Base-by-base conservation (phyloP, 345 rosid species). In the Aquilaria malaccensis region DNA sequence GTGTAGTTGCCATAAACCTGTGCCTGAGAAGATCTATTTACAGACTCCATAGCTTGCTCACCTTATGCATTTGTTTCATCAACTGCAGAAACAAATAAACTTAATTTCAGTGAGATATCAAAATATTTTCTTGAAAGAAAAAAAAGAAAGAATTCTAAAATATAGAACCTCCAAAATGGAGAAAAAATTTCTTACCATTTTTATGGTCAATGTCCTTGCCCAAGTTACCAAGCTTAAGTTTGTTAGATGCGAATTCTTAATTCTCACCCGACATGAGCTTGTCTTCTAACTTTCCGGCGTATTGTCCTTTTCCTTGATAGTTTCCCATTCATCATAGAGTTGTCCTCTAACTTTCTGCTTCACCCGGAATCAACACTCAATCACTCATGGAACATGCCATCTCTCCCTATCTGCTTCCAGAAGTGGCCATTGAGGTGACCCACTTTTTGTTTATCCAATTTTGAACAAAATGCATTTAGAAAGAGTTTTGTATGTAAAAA, bases 211-310 rank as follows among this genome's bases (percentile, higher is more conserved):
- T 59, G 52, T 69, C 80, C 72, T 71, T 70, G 33, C 66, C 79
- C 43, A 85, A 71, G 72, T 61, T 69, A 47, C 76, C 80, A 50
- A 73, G 65, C 76, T 79, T 86, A 33, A 74, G 72, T 62, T 81
- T 91, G 75, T 94, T 94, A 59, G 80, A 60, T 22, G 70, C 66
- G 31, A 77, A 64, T 56, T 85, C 85, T 61, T 69, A 72, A 62
- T 65, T 68, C 68, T 76, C 84, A 65, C 68, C 74, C 69, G 59
- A 60, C 58, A 47, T 60, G 55, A 48, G 45, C 67, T 81, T 75
- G 37, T 70, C 89, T 45, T 73, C 84, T 59, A 58, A 69, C 56
- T 79, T 66, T 57, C 71, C 77, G 58, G 73, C 51, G 65, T 56
- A 59, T 41, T 30, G 58, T 57, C 88, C 69, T 77, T 81, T 30